Evolutionary conservation across 2,329 filamentous ascomycete species (phyloP), one percentile per base, ranked within the genome.

Genomic region (Atkinsonella hypoxylon): DNA sequence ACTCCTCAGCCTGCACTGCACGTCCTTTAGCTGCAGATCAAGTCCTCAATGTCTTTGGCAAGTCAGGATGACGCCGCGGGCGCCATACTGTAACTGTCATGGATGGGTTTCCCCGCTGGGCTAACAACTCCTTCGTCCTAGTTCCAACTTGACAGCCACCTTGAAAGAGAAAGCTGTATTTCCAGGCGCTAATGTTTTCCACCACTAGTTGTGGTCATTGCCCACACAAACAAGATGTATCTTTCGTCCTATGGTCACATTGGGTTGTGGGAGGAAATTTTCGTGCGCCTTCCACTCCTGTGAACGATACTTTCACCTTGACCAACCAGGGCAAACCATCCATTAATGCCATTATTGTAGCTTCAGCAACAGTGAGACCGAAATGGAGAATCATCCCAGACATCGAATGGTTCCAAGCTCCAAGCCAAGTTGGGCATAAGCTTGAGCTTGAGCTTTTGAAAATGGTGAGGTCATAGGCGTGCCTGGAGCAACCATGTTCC

Each of bases 1-100:
- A 44, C 26, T 48, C 46, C 52, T 48, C 48, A 53, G 51, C 44
- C 48, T 44, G 49, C 44, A 26, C 48, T 44, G 49, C 44, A 26
- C 30, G 45, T 26, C 41, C 12, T 55, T 55, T 55, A 54, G 49
- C 51, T 50, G 50, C 53, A 47, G 44, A 5, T 41, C n/a, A 10
- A 41, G 39, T 18, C n/a, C n/a, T n/a, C 17, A 12, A 15, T 36
- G 2, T 36, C 34, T 34, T 22, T 22, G 20, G 20, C 20, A 26
- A 26, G 26, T 26, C 26, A 42, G 40, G 17, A 42, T 42, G 40
- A 42, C 40, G 40, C 18, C n/a, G 17, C 17, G n/a, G 17, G 17
- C n/a, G 11, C 39, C 39, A 20, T 41, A 41, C 18, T 18, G 20
- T 13, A 18, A 10, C 38, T 31, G 17, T 30, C 9, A 9, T 41